Evolutionary conservation across 257 asterid genomes (phyloP), one percentile per base, ranked within the genome.

Genomic region (Jasminum sambac): DNA sequence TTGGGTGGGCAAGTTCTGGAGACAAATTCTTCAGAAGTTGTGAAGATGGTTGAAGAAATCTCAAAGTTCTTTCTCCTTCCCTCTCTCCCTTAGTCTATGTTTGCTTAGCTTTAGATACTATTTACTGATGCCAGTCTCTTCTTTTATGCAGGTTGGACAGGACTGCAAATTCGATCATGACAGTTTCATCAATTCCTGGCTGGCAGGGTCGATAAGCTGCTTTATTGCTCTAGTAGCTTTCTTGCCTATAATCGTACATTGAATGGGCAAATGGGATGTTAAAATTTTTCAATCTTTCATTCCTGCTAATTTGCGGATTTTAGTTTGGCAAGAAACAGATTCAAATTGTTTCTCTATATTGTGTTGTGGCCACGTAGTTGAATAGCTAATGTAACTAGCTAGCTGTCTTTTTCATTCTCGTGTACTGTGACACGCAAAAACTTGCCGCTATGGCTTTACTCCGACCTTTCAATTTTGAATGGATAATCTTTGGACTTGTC

Each of bases 1-100:
- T 76, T 90, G 80, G 99, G 96, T 41, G 99, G 99, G 73, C 97
- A 94, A 82, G 99, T 94, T 72, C 87, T 94, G 21, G 99, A 91
- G 79, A 94, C 99, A 6, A 94, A 82, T 74, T 80, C 91, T 68
- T 78, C 91, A 10, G 96, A 89, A 80, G 84, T 91, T 23, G 88
- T 88, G 44, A 88, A 79, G 84, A 91, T 93, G 3, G 96, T 86
- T 62, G 95, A 89, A 70, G 96, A 88, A 80, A 87, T 89, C 75
- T 86, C 94, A 17, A 91, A 80, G 97, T 73, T 46, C 72, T 43
- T 17, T 65, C 63, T 48, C 67, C 25, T 73, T 50, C 75, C 67
- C 66, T 66, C 65, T 30, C 66, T 68, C 67, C 30, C 69, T 69
- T 70, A n/a, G 74, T 66, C 72, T 25, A 46, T 4, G 40, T 38